Evolutionary conservation across 2,329 filamentous ascomycete species (phyloP), one percentile per base, ranked within the genome.

Genomic region (Phialophora chinensis): DNA sequence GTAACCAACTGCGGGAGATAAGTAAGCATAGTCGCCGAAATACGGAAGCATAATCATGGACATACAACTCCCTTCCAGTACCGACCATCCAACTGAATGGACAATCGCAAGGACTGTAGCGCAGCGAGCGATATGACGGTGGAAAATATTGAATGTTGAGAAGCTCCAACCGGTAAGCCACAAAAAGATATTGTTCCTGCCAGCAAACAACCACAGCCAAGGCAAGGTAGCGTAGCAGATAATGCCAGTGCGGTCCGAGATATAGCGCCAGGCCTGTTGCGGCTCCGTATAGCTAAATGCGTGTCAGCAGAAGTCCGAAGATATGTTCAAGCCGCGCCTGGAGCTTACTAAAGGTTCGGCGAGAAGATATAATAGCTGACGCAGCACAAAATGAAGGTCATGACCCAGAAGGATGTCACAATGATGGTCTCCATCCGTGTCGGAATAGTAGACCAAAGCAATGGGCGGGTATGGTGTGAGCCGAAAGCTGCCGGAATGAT

Each of bases 121-220:
- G 2, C 90, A 80, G 20, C 88, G 81, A 0, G 89, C 88, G 3
- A 88, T 81, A 81, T 87, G 88, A 0, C 89, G 85, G 75, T 91
- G 89, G 60, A 90, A 90, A 49, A 86, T 83, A 70, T 87, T 91
- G 72, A 87, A 91, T 0, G 86, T 87, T 1, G 83, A 82, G 74
- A 89, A 90, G 11, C 86, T 87, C 88, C 89, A 91, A 0, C 88
- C 88, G 0, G 89, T 91, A 0, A 87, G 74, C 86, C 86, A 89
- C 62, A 90, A 79, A 17, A 90, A 81, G 0, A 88, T 72, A 60
- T 91, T 90, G 68, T 91, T 91, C 10, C 89, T 81, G 73, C 86
- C 86, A 0, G 85, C 86, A 69, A 91, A 91, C 0, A 91, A 75
- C 87, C 88, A 90, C 0, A 90, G 77, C 2, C 89, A 72, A 0